A percentile compares a stretch with the other conserved stretches of the same genome.
Evolutionary conservation across 148 eudicot species (phyloP).

Genomic region (Fallopia convolvulus): DNA sequence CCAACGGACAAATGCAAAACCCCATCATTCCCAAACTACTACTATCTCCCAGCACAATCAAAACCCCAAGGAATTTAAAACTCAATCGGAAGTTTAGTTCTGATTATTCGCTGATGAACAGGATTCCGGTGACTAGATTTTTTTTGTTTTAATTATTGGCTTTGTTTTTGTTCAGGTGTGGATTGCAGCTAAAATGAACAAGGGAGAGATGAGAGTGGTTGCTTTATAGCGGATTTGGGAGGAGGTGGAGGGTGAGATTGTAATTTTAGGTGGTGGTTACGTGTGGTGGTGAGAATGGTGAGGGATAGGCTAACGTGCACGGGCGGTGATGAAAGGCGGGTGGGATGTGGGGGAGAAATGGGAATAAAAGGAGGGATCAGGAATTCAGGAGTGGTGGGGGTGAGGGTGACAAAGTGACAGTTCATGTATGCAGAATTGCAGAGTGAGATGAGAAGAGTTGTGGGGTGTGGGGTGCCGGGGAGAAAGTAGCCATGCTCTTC

Average conservation of each 20-base stretch:
- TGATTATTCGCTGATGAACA: neutral
- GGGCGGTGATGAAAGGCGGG: neutral
- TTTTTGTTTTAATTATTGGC: neutral
- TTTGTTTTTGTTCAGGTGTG: neutral
- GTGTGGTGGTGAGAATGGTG: neutral
- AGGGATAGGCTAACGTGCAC: conserved; percentile 4
- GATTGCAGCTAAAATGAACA: neutral
- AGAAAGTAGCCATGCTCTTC: conserved; percentile 11
- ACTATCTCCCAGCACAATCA: neutral
- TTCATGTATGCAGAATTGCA: neutral
- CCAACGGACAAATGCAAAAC: conserved; percentile 70
- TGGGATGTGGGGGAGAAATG: neutral
- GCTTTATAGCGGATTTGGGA: neutral
- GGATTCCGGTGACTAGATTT: neutral
- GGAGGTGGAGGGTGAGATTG: neutral
- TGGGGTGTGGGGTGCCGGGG: conserved; percentile 11
- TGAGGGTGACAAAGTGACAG: conserved; percentile 12
- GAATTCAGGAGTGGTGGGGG: neutral
- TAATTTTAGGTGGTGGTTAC: neutral
- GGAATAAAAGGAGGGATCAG: neutral
- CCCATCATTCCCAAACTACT: conserved; percentile 42
- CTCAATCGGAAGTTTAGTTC: neutral
- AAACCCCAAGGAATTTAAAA: neutral
- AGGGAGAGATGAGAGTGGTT: neutral
- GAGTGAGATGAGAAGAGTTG: neutral